These are phyloP conservation scores for Bryoglossum gracile DNA, from an alignment of 495 filamentous ascomycete genomes.

Conservation along the genomic window DNA sequence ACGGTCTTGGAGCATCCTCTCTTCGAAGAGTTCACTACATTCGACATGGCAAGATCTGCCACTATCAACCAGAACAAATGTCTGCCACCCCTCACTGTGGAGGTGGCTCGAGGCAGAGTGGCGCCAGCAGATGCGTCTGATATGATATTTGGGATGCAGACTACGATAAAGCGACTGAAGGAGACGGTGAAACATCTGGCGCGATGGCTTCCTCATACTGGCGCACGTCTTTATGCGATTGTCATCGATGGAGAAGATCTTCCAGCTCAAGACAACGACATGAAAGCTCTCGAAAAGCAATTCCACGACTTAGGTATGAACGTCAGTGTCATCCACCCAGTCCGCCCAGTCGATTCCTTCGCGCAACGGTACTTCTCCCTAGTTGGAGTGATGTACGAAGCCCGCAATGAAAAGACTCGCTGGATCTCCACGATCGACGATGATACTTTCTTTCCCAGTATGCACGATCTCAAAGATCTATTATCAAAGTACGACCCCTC, in stretches of 20 bases:
- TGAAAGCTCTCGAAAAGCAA: conserved; percentile 23
- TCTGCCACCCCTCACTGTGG: conserved; percentile 14
- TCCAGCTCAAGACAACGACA: conserved; percentile 28
- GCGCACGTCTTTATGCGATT: conserved; percentile 50
- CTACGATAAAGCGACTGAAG: conserved; percentile 46
- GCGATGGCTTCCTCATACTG: conserved; percentile 56
- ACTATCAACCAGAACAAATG: conserved; percentile 9
- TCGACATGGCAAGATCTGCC: conserved; percentile 13
- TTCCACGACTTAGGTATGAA: conserved; percentile 43
- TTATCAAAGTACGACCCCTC: conserved; percentile 40
- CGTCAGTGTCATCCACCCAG: conserved; percentile 45
- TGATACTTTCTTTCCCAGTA: conserved; percentile 67
- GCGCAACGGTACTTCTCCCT: conserved; percentile 62
- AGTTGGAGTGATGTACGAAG: conserved; percentile 48
- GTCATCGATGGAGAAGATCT: conserved; percentile 38
- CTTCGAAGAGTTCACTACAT: conserved; percentile 12
- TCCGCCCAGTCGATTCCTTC: conserved; percentile 26
- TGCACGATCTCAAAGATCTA: conserved; percentile 48
- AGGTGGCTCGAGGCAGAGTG: conserved; percentile 13
- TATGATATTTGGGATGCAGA: conserved; percentile 52
- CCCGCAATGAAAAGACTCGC: conserved; percentile 45
- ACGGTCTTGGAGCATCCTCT: conserved; percentile 20
- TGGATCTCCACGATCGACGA: conserved; percentile 65
- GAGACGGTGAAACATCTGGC: conserved; percentile 49
- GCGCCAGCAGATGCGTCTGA: conserved; percentile 17